A percentile compares a stretch with the other conserved stretches of the same genome.
Conservation (phyloP, 2,329 filamentous ascomycete genomes). For the Venturia asperata region DNA sequence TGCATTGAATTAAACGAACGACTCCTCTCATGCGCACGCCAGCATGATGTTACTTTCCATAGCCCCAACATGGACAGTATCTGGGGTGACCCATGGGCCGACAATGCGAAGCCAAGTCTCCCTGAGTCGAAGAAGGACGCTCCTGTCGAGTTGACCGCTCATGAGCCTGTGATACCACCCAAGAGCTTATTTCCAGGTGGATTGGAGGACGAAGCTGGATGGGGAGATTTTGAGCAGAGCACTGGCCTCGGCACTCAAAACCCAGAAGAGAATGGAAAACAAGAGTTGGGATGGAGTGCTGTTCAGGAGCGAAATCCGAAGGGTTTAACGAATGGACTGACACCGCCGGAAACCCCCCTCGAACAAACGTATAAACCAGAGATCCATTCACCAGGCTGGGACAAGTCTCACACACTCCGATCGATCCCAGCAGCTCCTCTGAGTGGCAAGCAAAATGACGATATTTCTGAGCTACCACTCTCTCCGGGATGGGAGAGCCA, state of each 20-base stretch:
- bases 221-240: slow-evolving; percentile 16
- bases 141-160: neutral
- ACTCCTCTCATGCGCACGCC: slow-evolving; percentile 3
- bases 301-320: neutral
- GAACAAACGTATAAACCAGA: neutral
- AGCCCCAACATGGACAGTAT: slow-evolving; percentile 15
- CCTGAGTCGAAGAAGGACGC: neutral
- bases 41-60: slow-evolving; percentile 8
- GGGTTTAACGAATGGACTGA: neutral
- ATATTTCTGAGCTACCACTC: neutral
- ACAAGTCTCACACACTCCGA: neutral
- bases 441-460: neutral
- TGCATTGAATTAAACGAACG: neutral
- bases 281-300: neutral
- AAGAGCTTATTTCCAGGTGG: neutral
- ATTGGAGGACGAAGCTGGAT: slow-evolving; percentile 18
- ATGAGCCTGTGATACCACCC: neutral
- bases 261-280: neutral
- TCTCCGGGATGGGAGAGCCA: neutral
- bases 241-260: neutral
- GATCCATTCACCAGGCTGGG: neutral
- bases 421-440: neutral
- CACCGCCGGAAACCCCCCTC: neutral
- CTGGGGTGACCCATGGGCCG: slow-evolving; percentile 17
- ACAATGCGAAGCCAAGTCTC: slow-evolving; percentile 9